phyloP scores from a whole-genome alignment of 768 basidiomycete species.

The Termitomyces eurrhizus region DNA sequence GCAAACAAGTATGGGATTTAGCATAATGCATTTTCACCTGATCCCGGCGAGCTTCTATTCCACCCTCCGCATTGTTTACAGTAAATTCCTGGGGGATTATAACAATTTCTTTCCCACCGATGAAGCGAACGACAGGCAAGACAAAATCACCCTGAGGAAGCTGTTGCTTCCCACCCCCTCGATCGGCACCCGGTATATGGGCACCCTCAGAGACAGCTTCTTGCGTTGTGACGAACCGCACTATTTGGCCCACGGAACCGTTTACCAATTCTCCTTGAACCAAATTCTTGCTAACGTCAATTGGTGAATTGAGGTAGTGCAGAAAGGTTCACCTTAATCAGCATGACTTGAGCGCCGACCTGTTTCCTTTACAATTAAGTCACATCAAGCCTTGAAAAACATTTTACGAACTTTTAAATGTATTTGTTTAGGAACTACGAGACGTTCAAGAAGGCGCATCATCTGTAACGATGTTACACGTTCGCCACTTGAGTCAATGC shows the following conservation, averaged over 20 bases:
- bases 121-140: constrained; percentile 65
- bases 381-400: constrained; percentile 1
- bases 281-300: constrained; percentile 47
- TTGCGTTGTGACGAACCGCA: constrained; percentile 38
- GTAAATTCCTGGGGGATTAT: constrained; percentile 60
- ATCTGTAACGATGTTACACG: constrained; percentile 32
- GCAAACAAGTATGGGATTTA: background rate
- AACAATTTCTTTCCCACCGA: constrained; percentile 39
- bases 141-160: constrained; percentile 12
- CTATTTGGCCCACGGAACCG: constrained; percentile 59
- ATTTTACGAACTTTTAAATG: constrained; percentile 42
- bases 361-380: constrained; percentile 20
- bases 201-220: constrained; percentile 37
- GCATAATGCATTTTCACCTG: constrained; percentile 36
- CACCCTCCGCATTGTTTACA: constrained; percentile 55
- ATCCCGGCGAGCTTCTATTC: constrained; percentile 52
- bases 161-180: constrained; percentile 21
- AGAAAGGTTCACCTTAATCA: constrained; percentile 51
- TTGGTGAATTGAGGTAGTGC: background rate
- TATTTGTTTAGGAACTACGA: constrained; percentile 50
- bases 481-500: constrained; percentile 40
- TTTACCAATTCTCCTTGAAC: constrained; percentile 68
- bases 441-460: constrained; percentile 47
- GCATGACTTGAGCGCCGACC: constrained; percentile 85
- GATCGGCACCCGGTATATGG: constrained; percentile 34